Conservation (phyloP, 768 basidiomycete species). For the Trametes coccinea region DNA sequence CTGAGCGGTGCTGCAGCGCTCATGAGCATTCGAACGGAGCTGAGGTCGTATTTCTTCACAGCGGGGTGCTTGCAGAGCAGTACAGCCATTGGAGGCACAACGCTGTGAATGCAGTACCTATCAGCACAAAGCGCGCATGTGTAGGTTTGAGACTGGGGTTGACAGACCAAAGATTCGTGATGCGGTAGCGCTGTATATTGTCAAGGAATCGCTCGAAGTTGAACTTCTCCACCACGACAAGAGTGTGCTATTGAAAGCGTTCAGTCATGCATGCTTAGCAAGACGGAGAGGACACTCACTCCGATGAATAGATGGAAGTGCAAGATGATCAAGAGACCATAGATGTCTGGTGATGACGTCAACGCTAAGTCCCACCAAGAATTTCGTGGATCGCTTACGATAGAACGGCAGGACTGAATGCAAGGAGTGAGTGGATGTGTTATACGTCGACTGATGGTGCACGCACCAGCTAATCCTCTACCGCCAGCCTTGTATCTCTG, state of each 20-base stretch:
- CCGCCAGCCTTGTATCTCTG: slow-evolving; percentile 55
- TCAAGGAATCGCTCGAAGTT: slow-evolving; percentile 34
- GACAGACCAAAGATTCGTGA: slow-evolving; percentile 35
- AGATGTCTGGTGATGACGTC: slow-evolving; percentile 45
- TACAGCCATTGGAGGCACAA: slow-evolving; percentile 40
- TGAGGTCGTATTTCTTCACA: slow-evolving; percentile 40
- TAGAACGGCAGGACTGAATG: slow-evolving; percentile 33
- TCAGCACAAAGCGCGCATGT: neutral
- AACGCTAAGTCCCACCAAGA: too few species aligned
- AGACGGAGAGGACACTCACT: slow-evolving; percentile 19
- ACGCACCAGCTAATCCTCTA: slow-evolving; percentile 52
- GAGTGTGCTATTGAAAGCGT: slow-evolving; percentile 24
- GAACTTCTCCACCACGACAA: slow-evolving; percentile 38
- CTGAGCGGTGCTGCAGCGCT: slow-evolving; percentile 62
- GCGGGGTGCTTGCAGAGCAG: slow-evolving; percentile 43
- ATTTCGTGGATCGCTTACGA: slow-evolving; percentile 22
- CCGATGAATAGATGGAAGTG: slow-evolving; percentile 33
- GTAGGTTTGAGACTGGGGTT: neutral
- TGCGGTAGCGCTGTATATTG: slow-evolving; percentile 37
- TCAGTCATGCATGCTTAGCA: too few species aligned
- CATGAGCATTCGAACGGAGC: slow-evolving; percentile 40
- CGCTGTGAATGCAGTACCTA: slow-evolving; percentile 14
- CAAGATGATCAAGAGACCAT: slow-evolving; percentile 32
- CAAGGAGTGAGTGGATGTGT: neutral
- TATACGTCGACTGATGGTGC: neutral